Evolutionary conservation across 2,329 filamentous ascomycete genomes (phyloP).

Genomic region (Cercospora canescens): DNA sequence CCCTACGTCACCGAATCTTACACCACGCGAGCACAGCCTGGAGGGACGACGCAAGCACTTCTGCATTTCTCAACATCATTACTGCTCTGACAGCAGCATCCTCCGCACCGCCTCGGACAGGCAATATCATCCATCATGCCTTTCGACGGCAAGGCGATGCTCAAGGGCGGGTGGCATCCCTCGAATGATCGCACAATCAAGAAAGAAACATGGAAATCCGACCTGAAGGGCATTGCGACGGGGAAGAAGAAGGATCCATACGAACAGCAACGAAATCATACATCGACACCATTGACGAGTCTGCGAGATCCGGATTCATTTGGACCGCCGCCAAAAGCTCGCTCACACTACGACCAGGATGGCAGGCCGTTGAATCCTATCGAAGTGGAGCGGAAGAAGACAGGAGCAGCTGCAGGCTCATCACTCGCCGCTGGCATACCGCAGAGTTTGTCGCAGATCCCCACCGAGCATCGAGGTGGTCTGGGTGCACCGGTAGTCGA

Average conservation of each 20-base stretch:
- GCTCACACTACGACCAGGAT: slow-evolving; percentile 47
- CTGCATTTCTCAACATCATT: background rate
- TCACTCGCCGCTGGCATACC: slow-evolving; percentile 27
- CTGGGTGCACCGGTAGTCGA: slow-evolving; percentile 46
- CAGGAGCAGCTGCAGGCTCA: slow-evolving; percentile 35
- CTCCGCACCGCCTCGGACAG: background rate
- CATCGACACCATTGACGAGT: slow-evolving; percentile 64
- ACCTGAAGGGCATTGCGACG: slow-evolving; percentile 44
- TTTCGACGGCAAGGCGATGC: slow-evolving; percentile 36
- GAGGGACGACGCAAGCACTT: background rate
- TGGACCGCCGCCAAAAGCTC: slow-evolving; percentile 74
- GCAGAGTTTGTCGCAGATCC: slow-evolving; percentile 3
- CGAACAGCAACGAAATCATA: slow-evolving; percentile 50
- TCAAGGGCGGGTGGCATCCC: slow-evolving; percentile 53
- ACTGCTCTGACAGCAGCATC: background rate
- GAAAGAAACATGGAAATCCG: slow-evolving; percentile 56
- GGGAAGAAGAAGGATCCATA: slow-evolving; percentile 46
- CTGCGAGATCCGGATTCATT: slow-evolving; percentile 73
- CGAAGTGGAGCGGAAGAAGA: slow-evolving; percentile 9
- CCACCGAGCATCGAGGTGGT: slow-evolving; percentile 30
- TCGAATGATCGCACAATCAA: slow-evolving; percentile 48
- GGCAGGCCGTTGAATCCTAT: slow-evolving; percentile 34
- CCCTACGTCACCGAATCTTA: background rate
- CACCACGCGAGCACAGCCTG: background rate
- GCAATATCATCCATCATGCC: background rate